Evolutionary conservation across 352 stramenopile species (phyloP).

Genomic region (Phytophthora rubi): DNA sequence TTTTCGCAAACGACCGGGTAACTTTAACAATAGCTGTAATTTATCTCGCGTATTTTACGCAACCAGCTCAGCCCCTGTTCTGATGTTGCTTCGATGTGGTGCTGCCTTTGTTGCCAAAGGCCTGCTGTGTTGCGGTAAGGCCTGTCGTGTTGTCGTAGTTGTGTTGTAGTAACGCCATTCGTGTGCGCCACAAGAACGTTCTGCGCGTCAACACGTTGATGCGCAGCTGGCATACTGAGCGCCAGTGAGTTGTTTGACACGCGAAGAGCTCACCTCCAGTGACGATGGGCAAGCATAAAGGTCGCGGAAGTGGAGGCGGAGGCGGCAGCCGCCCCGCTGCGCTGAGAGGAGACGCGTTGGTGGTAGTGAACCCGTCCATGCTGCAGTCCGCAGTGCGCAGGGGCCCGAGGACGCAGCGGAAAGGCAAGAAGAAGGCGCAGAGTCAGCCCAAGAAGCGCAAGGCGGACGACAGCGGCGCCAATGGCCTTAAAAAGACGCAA

Average conservation of each 20-base stretch:
- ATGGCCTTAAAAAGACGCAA: neutral
- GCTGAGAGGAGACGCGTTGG: conserved; percentile 30
- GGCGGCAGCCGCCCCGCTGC: conserved; percentile 9
- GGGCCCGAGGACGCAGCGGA: neutral
- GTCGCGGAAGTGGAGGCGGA: conserved; percentile 3
- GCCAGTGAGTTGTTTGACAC: conserved; percentile 12
- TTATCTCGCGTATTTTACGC: no score
- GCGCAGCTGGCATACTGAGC: conserved; percentile 7
- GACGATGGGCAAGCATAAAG: conserved; percentile 37
- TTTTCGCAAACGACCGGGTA: no score
- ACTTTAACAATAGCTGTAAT: no score
- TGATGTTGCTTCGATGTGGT: no score
- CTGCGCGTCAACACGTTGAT: conserved; percentile 33
- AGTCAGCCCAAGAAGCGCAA: conserved; percentile 26
- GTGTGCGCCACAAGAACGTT: conserved; percentile 27
- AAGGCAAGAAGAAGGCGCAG: conserved; percentile 23
- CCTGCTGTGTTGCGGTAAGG: no score
- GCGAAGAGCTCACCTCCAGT: neutral
- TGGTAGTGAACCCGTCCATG: conserved; percentile 60
- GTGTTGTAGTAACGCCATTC: no score
- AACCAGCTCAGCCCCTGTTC: no score
- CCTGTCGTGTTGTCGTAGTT: no score
- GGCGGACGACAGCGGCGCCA: neutral
- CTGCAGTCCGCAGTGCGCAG: conserved; percentile 17
- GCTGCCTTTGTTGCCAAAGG: no score